Evolutionary conservation across 345 rosid genomes (phyloP), one percentile per base, ranked within the genome.

Genomic region (Eutrema yunnanense): DNA sequence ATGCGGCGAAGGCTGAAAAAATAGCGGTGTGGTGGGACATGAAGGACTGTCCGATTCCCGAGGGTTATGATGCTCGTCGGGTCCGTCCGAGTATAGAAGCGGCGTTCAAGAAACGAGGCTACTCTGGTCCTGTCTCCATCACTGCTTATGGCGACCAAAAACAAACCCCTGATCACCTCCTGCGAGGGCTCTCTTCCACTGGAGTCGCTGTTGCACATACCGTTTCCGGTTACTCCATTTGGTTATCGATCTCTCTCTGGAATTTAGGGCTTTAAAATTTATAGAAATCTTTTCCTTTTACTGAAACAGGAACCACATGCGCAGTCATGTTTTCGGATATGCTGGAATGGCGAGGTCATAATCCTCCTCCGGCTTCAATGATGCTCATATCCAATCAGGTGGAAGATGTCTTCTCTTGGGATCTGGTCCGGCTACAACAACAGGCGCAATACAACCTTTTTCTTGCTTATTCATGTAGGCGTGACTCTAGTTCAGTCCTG

Each of bases 21-120:
- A 67, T 53, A 67, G 19, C 6, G 33, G 52, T 67, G 30, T 67
- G 62, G 72, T 68, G 73, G 73, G 55, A 55, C 63, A 55, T 68
- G 43, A 30, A 2, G 1, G 33, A 10, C 44, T 68, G 63, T 19
- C 63, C 44, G 42, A 56, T 55, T 32, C 73, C 73, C 6, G n/a
- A 5, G 36, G 55, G 46, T 8, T 57, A 46, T 46, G 55, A 69
- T 46, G 46, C 65, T 19, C 7, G 46, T 69, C 27, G 3, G 5
- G 46, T 69, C 37, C 65, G 73, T 46, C 44, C 47, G 6, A 44
- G 47, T 13, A 2, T 57, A 6, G 47, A 58, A 69, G 27, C 2
- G 3, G 65, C 65, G 5, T 36, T 57, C 30, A 36, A 36, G 29
- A 1, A 47, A 0, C 44, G n/a, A 22, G 65, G 65, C 6, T 69